Conservation (phyloP, 805 yeast species). For the Wickerhamomyces rabaulensis region DNA sequence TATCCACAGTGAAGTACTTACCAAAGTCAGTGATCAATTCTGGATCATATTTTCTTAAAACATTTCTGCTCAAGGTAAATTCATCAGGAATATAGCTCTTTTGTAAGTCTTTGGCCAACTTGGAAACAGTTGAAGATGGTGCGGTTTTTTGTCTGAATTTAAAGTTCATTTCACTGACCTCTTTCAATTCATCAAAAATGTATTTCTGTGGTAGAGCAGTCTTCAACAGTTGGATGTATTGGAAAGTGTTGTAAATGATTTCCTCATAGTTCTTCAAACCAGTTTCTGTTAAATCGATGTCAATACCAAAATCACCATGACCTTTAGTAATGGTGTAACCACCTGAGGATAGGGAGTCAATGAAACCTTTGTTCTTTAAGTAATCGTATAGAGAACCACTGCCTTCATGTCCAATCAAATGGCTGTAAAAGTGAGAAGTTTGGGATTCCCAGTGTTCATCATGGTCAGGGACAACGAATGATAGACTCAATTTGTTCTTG, state of each 20-base stretch:
- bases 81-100: conserved; percentile 57
- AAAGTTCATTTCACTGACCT: conserved; percentile 64
- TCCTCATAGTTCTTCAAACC: conserved; percentile 65
- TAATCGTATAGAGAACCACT: conserved; percentile 73
- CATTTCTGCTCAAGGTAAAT: conserved; percentile 49
- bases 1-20: conserved; percentile 45
- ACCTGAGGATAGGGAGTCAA: conserved; percentile 73
- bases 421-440: conserved; percentile 70
- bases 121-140: conserved; percentile 69
- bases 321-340: conserved; percentile 61
- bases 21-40: conserved; percentile 45
- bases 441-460: conserved; percentile 58
- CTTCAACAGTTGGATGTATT: conserved; percentile 62
- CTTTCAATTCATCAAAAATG: conserved; percentile 73
- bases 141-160: conserved; percentile 74
- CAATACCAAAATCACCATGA: conserved; percentile 60
- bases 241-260: conserved; percentile 57
- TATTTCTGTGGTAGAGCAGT: conserved; percentile 63
- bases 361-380: conserved; percentile 74
- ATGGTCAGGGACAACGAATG: conserved; percentile 77
- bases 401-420: conserved; percentile 90
- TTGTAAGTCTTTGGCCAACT: conserved; percentile 57
- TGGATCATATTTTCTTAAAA: conserved; percentile 57
- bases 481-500: conserved; percentile 55
- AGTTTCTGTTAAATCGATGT: conserved; percentile 67